Evolutionary conservation across 129 eudicot species (phyloP).

Genomic region (Centrapalus pauciflorus): DNA sequence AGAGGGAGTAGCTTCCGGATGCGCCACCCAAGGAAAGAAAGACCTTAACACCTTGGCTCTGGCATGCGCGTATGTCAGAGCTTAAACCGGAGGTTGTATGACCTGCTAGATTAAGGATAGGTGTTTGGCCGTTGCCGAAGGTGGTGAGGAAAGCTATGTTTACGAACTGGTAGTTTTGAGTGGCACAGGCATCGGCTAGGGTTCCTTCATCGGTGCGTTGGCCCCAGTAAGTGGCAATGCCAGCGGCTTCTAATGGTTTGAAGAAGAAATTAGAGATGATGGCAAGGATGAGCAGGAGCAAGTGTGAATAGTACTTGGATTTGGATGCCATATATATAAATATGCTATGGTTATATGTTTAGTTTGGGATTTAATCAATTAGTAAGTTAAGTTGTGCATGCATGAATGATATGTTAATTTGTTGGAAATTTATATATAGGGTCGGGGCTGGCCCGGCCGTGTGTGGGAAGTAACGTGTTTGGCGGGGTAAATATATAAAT

Average conservation of each 20-base stretch:
- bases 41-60: conserved; percentile 46
- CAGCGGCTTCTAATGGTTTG: conserved; percentile 27
- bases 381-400: not conserved
- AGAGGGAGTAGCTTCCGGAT: conserved; percentile 32
- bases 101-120: conserved; percentile 58
- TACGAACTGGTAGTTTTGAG: conserved; percentile 47
- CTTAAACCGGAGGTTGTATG: conserved; percentile 48
- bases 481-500: no score
- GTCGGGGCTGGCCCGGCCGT: no score
- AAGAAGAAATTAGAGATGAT: not conserved
- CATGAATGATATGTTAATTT: no score
- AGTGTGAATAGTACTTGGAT: not conserved
- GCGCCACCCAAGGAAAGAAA: conserved; percentile 67
- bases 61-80: conserved; percentile 41
- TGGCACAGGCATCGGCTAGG: conserved; percentile 46
- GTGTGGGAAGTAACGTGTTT: conserved; percentile 16
- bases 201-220: conserved; percentile 53
- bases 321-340: conserved; percentile 38
- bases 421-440: conserved; percentile 25
- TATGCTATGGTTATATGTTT: no score
- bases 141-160: conserved; percentile 53
- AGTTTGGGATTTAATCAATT: no score
- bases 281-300: conserved; percentile 13
- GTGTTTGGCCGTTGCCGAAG: conserved; percentile 52
- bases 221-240: conserved; percentile 75